Evolutionary conservation across 257 asterid genomes (phyloP).

Genomic region (Solanum chmielewskii): DNA sequence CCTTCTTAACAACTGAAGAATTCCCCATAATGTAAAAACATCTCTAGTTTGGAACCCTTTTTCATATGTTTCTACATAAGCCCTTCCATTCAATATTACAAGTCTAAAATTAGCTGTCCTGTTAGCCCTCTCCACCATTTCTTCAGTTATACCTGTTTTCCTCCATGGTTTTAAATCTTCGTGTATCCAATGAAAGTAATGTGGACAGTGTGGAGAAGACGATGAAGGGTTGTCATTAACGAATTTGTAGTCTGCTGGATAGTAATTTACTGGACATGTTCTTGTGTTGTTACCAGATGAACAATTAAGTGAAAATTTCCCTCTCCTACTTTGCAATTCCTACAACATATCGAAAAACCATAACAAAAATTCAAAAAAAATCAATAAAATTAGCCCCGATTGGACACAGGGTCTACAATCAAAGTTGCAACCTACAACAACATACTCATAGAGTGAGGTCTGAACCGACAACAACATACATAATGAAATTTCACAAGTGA

Average conservation of each 20-base stretch:
- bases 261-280: constrained; percentile 51
- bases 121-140: constrained; percentile 47
- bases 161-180: constrained; percentile 67
- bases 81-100: constrained; percentile 51
- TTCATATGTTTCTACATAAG: constrained; percentile 34
- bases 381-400: not conserved
- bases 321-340: not conserved
- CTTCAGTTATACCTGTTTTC: constrained; percentile 45
- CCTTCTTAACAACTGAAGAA: constrained; percentile 52
- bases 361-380: not conserved
- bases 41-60: constrained; percentile 55
- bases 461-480: no score
- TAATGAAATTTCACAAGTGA: no score
- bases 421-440: not conserved
- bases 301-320: constrained; percentile 44
- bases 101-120: constrained; percentile 54
- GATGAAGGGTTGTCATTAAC: not conserved
- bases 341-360: not conserved
- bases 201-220: constrained; percentile 33
- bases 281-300: constrained; percentile 16
- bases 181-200: constrained; percentile 65
- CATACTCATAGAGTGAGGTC: not conserved
- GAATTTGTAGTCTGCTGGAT: constrained; percentile 12
- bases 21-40: constrained; percentile 68
- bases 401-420: not conserved